phyloP scores from a whole-genome alignment of 345 rosid species.

The Boechera stricta region DNA sequence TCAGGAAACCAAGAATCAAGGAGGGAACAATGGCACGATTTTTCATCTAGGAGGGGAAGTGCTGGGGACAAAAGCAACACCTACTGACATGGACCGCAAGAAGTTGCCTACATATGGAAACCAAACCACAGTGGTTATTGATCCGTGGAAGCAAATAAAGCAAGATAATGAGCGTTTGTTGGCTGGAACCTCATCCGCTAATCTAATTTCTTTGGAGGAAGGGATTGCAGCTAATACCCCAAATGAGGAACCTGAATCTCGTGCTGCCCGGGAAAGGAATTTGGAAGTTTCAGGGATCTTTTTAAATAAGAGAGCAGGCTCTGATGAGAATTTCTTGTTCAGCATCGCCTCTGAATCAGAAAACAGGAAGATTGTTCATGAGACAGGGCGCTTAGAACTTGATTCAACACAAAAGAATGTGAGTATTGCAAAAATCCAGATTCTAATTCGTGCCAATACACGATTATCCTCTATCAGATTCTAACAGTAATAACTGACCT shows the following conservation, averaged over 20 bases:
- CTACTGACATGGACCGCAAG: slow-evolving; percentile 35
- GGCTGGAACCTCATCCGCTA: slow-evolving; percentile 34
- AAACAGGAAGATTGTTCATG: slow-evolving; percentile 31
- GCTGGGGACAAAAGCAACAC: slow-evolving; percentile 32
- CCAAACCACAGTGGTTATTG: slow-evolving; percentile 41
- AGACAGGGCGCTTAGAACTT: slow-evolving; percentile 35
- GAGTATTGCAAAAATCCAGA: background rate
- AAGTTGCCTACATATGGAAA: slow-evolving; percentile 36
- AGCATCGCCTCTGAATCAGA: slow-evolving; percentile 44
- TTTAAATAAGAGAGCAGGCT: slow-evolving; percentile 5
- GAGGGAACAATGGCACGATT: slow-evolving; percentile 31
- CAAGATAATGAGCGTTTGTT: slow-evolving; percentile 35
- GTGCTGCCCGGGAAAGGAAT: slow-evolving; percentile 29
- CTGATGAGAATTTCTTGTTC: slow-evolving; percentile 39
- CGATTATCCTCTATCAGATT: slow-evolving; percentile 29
- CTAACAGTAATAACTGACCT: slow-evolving; percentile 26
- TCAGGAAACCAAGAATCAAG: slow-evolving; percentile 33
- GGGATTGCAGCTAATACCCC: slow-evolving; percentile 32
- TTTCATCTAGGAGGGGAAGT: slow-evolving; percentile 46
- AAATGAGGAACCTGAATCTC: slow-evolving; percentile 37
- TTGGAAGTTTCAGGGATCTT: slow-evolving; percentile 40
- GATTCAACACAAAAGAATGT: slow-evolving; percentile 44
- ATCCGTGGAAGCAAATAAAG: slow-evolving; percentile 36
- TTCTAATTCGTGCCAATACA: background rate
- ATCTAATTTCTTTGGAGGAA: slow-evolving; percentile 39